A percentile compares a stretch with the other conserved stretches of the same genome.
Evolutionary conservation across 1,284 basidiomycete genomes (phyloP).

Genomic region (Sanghuangporus weigelae): DNA sequence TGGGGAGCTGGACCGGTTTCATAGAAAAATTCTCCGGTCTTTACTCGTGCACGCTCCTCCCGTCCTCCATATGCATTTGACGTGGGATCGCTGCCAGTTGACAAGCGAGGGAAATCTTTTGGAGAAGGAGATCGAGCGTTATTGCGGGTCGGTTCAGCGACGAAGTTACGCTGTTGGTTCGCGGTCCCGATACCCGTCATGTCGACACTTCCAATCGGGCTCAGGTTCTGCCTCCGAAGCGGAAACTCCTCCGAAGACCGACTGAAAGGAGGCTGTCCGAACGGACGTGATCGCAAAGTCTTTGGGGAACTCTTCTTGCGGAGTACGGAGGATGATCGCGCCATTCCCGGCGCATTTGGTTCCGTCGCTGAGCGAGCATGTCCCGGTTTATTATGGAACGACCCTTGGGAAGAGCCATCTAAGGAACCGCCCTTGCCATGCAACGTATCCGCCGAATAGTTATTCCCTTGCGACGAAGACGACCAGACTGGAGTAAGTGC

Average conservation of each 20-base stretch:
- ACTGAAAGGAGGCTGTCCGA: background rate
- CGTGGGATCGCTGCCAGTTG: slow-evolving; percentile 5
- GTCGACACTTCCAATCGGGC: slow-evolving; percentile 49
- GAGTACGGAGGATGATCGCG: slow-evolving; percentile 4
- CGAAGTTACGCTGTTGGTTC: slow-evolving; percentile 18
- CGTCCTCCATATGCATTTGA: background rate
- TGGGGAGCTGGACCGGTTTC: slow-evolving; percentile 1
- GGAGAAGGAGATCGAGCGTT: background rate
- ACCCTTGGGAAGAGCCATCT: background rate
- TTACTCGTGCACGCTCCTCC: background rate
- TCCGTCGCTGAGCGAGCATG: slow-evolving; percentile 20
- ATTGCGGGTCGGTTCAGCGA: background rate
- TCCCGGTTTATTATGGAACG: slow-evolving; percentile 21
- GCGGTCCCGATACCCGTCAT: slow-evolving; percentile 59
- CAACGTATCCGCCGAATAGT: slow-evolving; percentile 12
- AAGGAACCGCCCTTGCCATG: slow-evolving; percentile 5
- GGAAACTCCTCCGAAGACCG: slow-evolving; percentile 14
- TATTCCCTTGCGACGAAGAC: slow-evolving; percentile 25
- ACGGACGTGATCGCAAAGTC: slow-evolving; percentile 34
- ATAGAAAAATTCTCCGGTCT: slow-evolving; percentile 16
- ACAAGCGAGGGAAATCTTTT: slow-evolving; percentile 9
- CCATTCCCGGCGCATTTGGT: background rate
- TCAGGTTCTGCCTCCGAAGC: slow-evolving; percentile 28
- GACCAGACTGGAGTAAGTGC: slow-evolving; percentile 27
- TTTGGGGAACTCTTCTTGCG: slow-evolving; percentile 26